Evolutionary conservation across 768 basidiomycete species (phyloP), one percentile per base, ranked within the genome.

Genomic region (Filobasidium floriforme): DNA sequence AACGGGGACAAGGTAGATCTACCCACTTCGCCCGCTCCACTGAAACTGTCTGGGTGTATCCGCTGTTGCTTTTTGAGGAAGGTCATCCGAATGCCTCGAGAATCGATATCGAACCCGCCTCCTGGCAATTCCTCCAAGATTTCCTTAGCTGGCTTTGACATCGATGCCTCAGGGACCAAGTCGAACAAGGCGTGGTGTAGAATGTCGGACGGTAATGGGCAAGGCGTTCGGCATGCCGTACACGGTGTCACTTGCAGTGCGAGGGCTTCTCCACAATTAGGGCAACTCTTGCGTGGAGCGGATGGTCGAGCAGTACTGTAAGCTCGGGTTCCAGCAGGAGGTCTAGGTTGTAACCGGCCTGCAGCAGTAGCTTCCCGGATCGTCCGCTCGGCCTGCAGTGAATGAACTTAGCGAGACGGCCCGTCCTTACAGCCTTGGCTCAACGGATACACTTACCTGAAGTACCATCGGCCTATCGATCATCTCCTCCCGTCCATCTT

Each of bases 391-490:
- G 54, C 54, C 54, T 57, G 26, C 22, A 28, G 5, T 5, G 22
- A 12, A 49, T 49, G 46, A 5, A 49, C 14, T 49, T 3, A 49
- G 46, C 46, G 5, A 51, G 46, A 19, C 12, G 24, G 3, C 12
- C 19, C 24, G 9, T 51, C 5, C 46, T 3, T 51, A 18, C 18
- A 51, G 18, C 5, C 5, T 18, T 51, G 12, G 2, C 37, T 41
- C n/a, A 1, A 14, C 24, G 29, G 14, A 15, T 12, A 29, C 9
- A 64, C 78, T 65, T 66, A 84, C 87, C 83, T 89, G 89, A 75
- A 89, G 88, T 51, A 93, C 80, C 87, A 94, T 90, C 0, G 91
- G 91, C 9, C 88, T 88, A 76, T 94, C 91, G 41, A 93, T 88
- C 91, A 93, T 92, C 73, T 87, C 86, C 54, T 71, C 76, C 59